Conservation (phyloP, 2,329 filamentous ascomycete species). For the Calonectria naviculata region DNA sequence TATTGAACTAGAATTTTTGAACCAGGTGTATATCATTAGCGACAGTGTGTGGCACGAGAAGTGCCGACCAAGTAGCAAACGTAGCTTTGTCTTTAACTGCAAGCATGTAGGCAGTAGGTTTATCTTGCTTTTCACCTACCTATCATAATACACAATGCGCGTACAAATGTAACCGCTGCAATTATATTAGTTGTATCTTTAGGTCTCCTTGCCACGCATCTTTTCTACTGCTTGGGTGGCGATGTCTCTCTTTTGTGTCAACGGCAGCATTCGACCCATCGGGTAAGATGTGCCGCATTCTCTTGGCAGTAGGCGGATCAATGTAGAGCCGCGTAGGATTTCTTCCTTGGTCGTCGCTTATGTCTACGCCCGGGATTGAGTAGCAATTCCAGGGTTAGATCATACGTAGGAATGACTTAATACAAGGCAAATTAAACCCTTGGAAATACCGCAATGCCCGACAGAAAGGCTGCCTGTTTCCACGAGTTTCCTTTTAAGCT, state of each 20-base stretch:
- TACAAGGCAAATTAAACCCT: background rate
- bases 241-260: background rate
- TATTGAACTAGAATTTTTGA: too few species aligned
- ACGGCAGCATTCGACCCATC: background rate
- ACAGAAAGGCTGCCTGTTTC: background rate
- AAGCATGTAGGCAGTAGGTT: too few species aligned
- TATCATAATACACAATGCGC: too few species aligned
- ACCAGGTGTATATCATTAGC: too few species aligned
- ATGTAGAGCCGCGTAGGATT: background rate
- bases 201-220: too few species aligned
- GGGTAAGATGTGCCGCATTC: background rate
- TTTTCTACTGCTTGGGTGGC: too few species aligned
- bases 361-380: background rate
- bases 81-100: too few species aligned
- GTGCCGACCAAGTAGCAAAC: too few species aligned
- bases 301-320: background rate
- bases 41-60: too few species aligned
- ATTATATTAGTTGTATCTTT: too few species aligned
- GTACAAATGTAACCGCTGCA: too few species aligned
- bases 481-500: background rate
- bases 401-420: background rate
- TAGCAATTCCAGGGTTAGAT: background rate
- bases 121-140: too few species aligned
- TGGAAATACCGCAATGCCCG: background rate
- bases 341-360: background rate